A percentile compares a stretch with the other conserved stretches of the same genome.
These are phyloP conservation scores for Hericium alpestre DNA, from an alignment of 768 basidiomycete genomes.

Conservation along the genomic window DNA sequence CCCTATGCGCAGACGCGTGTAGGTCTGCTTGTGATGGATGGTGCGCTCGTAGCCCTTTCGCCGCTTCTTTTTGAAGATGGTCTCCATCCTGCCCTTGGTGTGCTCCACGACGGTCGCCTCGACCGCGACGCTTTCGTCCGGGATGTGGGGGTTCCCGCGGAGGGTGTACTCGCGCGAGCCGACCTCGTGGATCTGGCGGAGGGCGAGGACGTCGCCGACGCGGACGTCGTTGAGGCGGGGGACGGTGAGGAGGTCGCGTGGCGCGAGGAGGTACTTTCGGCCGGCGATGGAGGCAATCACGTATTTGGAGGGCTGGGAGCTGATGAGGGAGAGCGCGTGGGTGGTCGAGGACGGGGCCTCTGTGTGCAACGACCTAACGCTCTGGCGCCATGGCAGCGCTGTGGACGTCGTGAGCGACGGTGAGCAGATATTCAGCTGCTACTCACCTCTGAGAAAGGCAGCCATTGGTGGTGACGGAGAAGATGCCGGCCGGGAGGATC, in stretches of 20 bases:
- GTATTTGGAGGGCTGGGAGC: constrained; percentile 88
- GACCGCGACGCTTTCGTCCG: constrained; percentile 56
- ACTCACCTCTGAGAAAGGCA: constrained; percentile 7
- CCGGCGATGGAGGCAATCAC: constrained; percentile 82
- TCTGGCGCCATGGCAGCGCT: constrained; percentile 6
- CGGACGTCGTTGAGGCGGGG: constrained; percentile 78
- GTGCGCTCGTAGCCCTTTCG: constrained; percentile 97
- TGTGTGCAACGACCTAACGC: constrained; percentile 21
- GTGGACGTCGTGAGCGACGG: not conserved
- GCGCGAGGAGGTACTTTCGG: constrained; percentile 80
- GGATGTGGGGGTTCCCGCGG: constrained; percentile 64
- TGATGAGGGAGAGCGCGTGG: constrained; percentile 68
- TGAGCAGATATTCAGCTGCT: not conserved
- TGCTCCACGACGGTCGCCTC: constrained; percentile 94
- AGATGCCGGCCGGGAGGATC: not conserved
- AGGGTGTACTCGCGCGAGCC: constrained; percentile 94
- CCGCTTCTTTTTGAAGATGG: constrained; percentile 91
- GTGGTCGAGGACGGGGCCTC: constrained; percentile 24
- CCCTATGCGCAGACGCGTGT: constrained; percentile 89
- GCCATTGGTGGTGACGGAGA: constrained; percentile 3
- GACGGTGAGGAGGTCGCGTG: constrained; percentile 87
- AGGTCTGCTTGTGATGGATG: constrained; percentile 87
- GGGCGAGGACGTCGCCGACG: constrained; percentile 74
- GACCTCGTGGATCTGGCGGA: constrained; percentile 86
- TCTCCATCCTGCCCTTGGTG: constrained; percentile 89